Evolutionary conservation across 225 moss, liverwort and hornwort species (phyloP).

Genomic region (Pleurozium schreberi): DNA sequence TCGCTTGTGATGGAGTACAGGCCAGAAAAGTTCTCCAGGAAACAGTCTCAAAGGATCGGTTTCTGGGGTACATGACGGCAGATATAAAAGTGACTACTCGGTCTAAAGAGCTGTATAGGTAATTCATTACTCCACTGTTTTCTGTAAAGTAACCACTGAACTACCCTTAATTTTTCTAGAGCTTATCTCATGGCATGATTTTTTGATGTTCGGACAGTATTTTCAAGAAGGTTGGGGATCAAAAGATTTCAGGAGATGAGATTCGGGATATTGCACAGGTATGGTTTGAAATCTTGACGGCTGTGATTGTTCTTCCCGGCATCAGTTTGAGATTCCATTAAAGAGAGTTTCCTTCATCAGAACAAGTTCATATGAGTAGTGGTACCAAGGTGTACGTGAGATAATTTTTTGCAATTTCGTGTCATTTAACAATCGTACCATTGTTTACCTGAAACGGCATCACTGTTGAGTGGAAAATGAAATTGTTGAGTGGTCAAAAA

Average conservation of each 20-base stretch:
- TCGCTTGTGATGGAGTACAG: constrained; percentile 24
- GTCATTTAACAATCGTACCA: neutral
- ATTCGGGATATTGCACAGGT: constrained; percentile 97
- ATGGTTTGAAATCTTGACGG: neutral
- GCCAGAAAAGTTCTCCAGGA: constrained; percentile 71
- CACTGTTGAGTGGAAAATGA: neutral
- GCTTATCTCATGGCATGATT: neutral
- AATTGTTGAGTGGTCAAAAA: neutral
- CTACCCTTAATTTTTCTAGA: neutral
- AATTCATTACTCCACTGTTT: neutral
- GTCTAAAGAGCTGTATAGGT: constrained; percentile 92
- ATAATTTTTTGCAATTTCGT: neutral
- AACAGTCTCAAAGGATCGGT: constrained; percentile 77
- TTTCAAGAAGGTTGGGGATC: constrained; percentile 75
- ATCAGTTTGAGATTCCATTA: neutral
- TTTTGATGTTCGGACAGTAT: constrained; percentile 41
- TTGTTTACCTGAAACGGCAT: neutral
- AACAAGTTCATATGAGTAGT: neutral
- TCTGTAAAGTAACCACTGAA: neutral
- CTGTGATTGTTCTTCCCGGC: neutral
- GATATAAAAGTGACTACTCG: constrained; percentile 78
- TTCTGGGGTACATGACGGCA: constrained; percentile 80
- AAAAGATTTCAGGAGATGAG: constrained; percentile 73
- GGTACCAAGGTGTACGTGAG: neutral
- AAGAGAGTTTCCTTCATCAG: neutral